Percentiles rank a stretch among this genome's conserved stretches.
Conservation (phyloP, 2,329 filamentous ascomycete genomes). For the Didymella glomerata region DNA sequence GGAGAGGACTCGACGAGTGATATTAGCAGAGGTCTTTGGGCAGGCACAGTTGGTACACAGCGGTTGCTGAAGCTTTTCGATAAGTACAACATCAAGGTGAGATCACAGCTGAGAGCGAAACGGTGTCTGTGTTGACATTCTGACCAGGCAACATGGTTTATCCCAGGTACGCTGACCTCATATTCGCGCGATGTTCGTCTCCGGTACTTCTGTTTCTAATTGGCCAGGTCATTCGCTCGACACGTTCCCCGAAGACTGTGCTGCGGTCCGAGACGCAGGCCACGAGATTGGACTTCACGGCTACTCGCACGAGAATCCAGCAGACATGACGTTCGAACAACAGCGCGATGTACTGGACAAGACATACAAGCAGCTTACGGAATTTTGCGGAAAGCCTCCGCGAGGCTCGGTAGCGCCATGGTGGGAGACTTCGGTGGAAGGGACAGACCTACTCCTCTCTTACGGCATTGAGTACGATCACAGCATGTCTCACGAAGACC, state of each 20-base stretch:
- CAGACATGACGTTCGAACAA: constrained; percentile 76
- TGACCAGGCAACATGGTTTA: constrained; percentile 72
- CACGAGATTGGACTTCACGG: constrained; percentile 74
- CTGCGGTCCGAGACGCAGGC: constrained; percentile 66
- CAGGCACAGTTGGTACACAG: constrained; percentile 73
- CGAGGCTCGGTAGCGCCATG: constrained; percentile 77
- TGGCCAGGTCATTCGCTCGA: constrained; percentile 63
- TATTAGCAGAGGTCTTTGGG: constrained; percentile 74
- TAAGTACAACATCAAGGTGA: constrained; percentile 64
- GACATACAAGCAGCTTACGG: constrained; percentile 74
- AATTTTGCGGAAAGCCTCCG: constrained; percentile 75
- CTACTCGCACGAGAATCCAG: constrained; percentile 78
- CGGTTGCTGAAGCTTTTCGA: constrained; percentile 75
- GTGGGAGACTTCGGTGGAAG: constrained; percentile 76
- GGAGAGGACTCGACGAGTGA: constrained; percentile 76
- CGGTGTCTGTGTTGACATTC: too few relatives aligned
- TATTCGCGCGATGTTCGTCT: background rate
- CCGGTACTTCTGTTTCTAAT: background rate
- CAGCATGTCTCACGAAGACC: constrained; percentile 70
- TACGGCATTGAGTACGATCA: constrained; percentile 77
- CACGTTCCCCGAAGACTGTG: constrained; percentile 72
- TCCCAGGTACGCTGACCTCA: constrained; percentile 51
- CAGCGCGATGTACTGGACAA: constrained; percentile 78
- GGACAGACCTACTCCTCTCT: constrained; percentile 67
- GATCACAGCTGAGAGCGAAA: background rate